A percentile compares a stretch with the other conserved stretches of the same genome.
phyloP scores from a whole-genome alignment of 768 basidiomycete genomes.

The Baorangia bicolor region DNA sequence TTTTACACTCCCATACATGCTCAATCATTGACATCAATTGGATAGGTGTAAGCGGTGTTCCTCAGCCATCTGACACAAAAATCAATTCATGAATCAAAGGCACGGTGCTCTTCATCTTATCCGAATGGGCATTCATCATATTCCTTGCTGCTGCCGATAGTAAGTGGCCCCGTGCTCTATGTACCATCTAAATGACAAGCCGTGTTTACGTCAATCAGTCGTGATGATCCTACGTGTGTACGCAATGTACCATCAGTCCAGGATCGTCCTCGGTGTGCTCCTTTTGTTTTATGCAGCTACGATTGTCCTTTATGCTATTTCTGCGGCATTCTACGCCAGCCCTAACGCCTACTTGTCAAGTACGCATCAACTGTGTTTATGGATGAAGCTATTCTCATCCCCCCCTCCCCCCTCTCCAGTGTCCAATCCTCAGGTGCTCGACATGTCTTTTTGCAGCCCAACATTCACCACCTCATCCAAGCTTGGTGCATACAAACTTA shows the following conservation, averaged over 20 bases:
- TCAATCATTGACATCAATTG: too few relatives aligned
- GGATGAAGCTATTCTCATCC: constrained; percentile 1
- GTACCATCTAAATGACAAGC: background rate
- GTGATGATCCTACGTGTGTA: constrained; percentile 17
- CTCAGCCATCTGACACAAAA: too few relatives aligned
- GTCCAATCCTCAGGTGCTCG: background rate
- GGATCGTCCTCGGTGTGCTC: too few relatives aligned
- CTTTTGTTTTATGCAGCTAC: too few relatives aligned
- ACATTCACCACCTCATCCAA: background rate
- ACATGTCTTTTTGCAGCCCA: constrained; percentile 14
- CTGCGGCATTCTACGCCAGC: too few relatives aligned
- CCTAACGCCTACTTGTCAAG: too few relatives aligned
- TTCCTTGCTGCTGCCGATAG: constrained; percentile 16
- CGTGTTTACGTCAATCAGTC: background rate
- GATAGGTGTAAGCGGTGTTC: too few relatives aligned
- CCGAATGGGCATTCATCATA: background rate
- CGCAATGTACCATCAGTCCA: too few relatives aligned
- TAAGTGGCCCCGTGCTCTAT: constrained; percentile 1
- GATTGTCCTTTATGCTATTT: too few relatives aligned
- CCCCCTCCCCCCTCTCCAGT: constrained; percentile 7
- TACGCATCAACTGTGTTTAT: too few relatives aligned
- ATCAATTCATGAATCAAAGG: too few relatives aligned
- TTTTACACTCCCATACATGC: background rate
- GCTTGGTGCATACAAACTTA: constrained; percentile 7
- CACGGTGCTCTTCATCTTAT: background rate